Base-by-base conservation (phyloP, 495 filamentous ascomycete species). In the Aspergillus affinis region DNA sequence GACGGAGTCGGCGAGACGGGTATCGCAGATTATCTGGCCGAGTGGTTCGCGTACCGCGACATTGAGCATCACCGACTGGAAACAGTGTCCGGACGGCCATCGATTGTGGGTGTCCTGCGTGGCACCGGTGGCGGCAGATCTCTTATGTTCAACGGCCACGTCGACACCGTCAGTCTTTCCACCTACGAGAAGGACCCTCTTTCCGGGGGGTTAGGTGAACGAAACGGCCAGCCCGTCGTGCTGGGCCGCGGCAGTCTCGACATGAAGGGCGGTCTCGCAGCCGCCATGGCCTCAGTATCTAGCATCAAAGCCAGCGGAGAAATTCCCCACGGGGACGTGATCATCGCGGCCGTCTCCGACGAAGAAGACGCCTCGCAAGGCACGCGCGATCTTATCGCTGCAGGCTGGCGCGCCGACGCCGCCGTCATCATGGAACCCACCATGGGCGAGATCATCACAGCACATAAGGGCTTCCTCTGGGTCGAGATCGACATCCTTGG, bases 381-480 rank as follows among this genome's bases (percentile, higher is more conserved):
- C 19, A 82, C 79, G 1, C 69, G 69, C 32, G 70, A 81, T 54
- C 51, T 81, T 2, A 27, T 82, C 6, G 73, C 69, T 20, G 77
- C 77, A n/a, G 79, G 78, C 6, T 81, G 78, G 79, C 61, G 69
- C 18, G 77, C 78, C 5, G 78, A 81, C 55, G 80, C 63, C 0
- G 78, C 78, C 7, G 69, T 81, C 8, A 59, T 82, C 15, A 63
- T 64, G 0, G 79, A 81, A 54, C 77, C 79, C 10, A 80, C 78
- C 0, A 62, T 64, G 47, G 58, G 66, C 0, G 60, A 59, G 1
- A 70, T 81, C 7, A 50, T 69, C 2, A 71, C 69, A 36, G 75
- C 77, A 1, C 78, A 82, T 54, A 80, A 82, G 48, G 79, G 79
- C 0, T 81, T 81, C 47, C 64, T 79, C 2, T 80, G 78, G 77